phyloP scores from a whole-genome alignment of 225 moss, liverwort and hornwort species.

The Marchantia polymorpha region DNA sequence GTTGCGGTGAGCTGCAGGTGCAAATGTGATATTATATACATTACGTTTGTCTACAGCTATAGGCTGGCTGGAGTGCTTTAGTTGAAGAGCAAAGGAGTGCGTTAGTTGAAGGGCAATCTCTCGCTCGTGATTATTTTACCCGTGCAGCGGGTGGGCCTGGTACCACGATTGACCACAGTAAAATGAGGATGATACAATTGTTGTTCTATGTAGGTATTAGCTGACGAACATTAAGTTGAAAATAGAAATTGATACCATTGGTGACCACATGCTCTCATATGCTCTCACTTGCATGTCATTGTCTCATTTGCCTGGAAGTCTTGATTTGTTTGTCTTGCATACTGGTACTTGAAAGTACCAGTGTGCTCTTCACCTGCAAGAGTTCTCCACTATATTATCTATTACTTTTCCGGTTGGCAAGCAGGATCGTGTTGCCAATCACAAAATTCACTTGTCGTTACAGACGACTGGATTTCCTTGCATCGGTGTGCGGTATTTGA shows the following conservation, averaged over 20 bases:
- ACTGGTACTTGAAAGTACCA: no score
- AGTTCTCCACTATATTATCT: no score
- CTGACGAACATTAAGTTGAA: constrained; percentile 29
- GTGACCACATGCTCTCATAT: neutral
- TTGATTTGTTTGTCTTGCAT: no score
- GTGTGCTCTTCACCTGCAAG: no score
- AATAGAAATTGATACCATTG: constrained; percentile 31
- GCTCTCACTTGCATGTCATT: no score
- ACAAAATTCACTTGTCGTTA: no score
- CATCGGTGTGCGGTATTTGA: no score
- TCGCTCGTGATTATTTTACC: constrained; percentile 33
- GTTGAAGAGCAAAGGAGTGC: constrained; percentile 11
- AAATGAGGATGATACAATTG: constrained; percentile 30
- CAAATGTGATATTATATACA: constrained; percentile 30
- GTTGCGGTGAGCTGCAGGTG: constrained; percentile 25
- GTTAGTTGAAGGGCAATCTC: constrained; percentile 15
- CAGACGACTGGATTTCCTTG: no score
- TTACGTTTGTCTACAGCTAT: constrained; percentile 28
- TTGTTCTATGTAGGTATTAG: constrained; percentile 31
- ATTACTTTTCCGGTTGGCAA: no score
- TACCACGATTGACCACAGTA: constrained; percentile 23
- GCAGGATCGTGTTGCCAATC: no score
- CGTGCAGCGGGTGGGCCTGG: constrained; percentile 18
- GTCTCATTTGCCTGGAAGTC: no score
- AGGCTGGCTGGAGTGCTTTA: constrained; percentile 27